Base-by-base conservation (phyloP, 2,329 filamentous ascomycete genomes). In the Monilinia fructicola region DNA sequence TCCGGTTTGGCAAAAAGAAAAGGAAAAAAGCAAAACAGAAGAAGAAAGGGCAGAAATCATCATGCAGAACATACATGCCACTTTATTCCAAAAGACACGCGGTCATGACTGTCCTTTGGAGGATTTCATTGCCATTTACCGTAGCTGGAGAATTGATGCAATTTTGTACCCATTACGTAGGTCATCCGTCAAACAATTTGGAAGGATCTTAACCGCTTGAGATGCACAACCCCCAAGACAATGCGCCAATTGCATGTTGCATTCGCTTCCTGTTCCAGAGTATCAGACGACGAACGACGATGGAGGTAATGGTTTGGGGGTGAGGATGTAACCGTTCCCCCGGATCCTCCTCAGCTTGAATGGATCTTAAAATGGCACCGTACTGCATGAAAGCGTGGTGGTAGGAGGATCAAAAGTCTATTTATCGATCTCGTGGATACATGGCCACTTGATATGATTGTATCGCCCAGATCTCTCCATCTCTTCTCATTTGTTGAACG, bases 301-400 rank as follows among this genome's bases (percentile, higher is more conserved):
- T 16, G 7, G 48, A 35, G 35, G 35, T 5, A 54, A 12, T 31
- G 23, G 40, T 21, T 52, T 44, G 31, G 4, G 4, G 18, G 23
- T 54, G 26, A 63, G 40, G 21, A 26, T 55, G 52, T 48, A 48
- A 64, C 52, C 61, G 23, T 31, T 54, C 11, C 35, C 23, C 38
- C 52, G 52, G 61, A 48, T 64, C 61, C 61, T 64, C 61, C 61
- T 35, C 52, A 55, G 61, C 38, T 54, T 46, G 12, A 61, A 50
- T 11, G 6, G 31, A 60, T 59, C 42, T 59, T 14, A 11, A 23
- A 31, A 59, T 48, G 42, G 42, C 14, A 48, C 44, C 5, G 46
- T n/a, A 59, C 56, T 48, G 26, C 40, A 23, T 48, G 35, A 28
- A 48, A n/a, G 21, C 28, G 21, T 14, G 21, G 38, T 40, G 38